Base-by-base conservation (phyloP, 768 basidiomycete genomes). In the Agaricus subrufescens region DNA sequence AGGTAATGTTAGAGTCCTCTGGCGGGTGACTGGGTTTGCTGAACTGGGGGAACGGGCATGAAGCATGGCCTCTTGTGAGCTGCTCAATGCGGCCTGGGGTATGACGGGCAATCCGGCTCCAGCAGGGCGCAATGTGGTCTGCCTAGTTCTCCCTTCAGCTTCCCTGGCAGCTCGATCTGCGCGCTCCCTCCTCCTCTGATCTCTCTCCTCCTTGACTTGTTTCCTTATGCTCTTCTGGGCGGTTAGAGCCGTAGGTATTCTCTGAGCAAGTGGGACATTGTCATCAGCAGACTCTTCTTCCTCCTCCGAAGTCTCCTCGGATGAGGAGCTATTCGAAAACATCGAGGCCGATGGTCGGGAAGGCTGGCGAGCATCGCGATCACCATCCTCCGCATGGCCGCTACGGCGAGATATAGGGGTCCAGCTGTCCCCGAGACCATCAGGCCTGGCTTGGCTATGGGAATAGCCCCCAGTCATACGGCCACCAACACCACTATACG, bases 221-320 rank as follows among this genome's bases (percentile, higher is more conserved):
- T 76, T 75, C 19, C 90, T 81, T 52, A 96, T 89, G 4, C 87
- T 85, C 62, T 82, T 84, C 64, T 96, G 94, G 9, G 91, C 93
- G 3, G 76, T 80, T 56, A 96, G 70, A 3, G 94, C 94, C 1
- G 85, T 86, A 3, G 93, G 94, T 53, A 93, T 91, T 30, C 85
- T 78, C 60, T 82, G 84, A 2, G 92, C 94, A 14, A 96, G 77
- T 1, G 94, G 94, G 1, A 93, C 75, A 62, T 96, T 87, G 66
- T 96, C 93, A 39, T 45, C 53, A 31, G 37, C 51, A 45, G 46
- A 52, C 6, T 49, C 57, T 12, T 72, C 71, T 4, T 76, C 77
- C 44, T 78, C 76, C 7, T 78, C 80, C 23, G 76, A 75, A 29
- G 62, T 63, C 3, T 71, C 69, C 10, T 70, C 70, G 23, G 69